These are phyloP conservation scores for Agroathelia rolfsii DNA, from an alignment of 1,284 basidiomycete species.

Conservation along the genomic window DNA sequence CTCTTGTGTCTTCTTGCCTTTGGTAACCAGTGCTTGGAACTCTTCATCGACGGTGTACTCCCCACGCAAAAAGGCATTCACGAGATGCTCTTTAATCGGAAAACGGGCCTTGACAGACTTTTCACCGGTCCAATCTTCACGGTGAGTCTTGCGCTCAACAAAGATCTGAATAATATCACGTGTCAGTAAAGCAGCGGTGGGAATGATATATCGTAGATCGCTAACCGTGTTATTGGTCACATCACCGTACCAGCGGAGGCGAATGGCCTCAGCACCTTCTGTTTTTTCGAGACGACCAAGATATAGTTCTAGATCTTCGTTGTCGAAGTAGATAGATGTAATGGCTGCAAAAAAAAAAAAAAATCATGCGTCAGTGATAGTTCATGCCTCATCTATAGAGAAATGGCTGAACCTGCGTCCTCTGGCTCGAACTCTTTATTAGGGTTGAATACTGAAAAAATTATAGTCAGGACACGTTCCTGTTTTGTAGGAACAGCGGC, in stretches of 20 bases:
- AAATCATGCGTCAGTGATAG: too few relatives aligned
- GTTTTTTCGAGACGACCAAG: conserved; percentile 97
- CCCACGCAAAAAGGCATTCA: conserved; percentile 87
- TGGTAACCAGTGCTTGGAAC: conserved; percentile 81
- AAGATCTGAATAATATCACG: conserved; percentile 57
- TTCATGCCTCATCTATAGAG: conserved; percentile 1
- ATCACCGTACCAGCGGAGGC: conserved; percentile 97
- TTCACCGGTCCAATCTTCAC: conserved; percentile 99
- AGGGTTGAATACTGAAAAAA: conserved; percentile 76
- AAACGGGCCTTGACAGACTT: conserved; percentile 99
- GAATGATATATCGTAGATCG: conserved; percentile 8
- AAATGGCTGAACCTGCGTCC: conserved; percentile 55
- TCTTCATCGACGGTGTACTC: conserved; percentile 93
- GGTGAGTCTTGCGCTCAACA: conserved; percentile 97
- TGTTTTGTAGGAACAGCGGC: conserved; percentile 1
- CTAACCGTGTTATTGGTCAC: conserved; percentile 69
- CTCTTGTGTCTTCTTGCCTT: conserved; percentile 90
- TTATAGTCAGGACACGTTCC: too few relatives aligned
- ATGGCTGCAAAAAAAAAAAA: conserved; percentile 46
- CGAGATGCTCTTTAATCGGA: conserved; percentile 90
- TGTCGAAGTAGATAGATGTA: conserved; percentile 89
- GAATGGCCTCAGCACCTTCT: conserved; percentile 95
- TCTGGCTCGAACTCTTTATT: conserved; percentile 89
- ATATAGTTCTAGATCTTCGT: conserved; percentile 95
- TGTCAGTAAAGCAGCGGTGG: conserved; percentile 1